Base-by-base conservation (phyloP, 305 asterid genomes). In the Fraxinus angustifolia region DNA sequence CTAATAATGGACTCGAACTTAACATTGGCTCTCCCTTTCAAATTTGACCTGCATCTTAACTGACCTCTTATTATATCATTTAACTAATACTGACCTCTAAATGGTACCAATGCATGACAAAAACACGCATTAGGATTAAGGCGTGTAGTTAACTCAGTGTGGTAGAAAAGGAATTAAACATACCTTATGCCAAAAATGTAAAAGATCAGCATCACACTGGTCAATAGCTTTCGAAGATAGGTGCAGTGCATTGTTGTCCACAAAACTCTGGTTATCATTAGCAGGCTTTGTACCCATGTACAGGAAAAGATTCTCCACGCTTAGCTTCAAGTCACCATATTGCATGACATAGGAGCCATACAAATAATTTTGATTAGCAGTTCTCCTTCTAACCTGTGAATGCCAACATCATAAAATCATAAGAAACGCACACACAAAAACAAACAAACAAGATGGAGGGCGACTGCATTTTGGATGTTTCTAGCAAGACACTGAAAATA, bases 171-270 rank as follows among this genome's bases (percentile, higher is more conserved):
- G 38, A 73, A 33, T n/a, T 50, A 21, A 6, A 11, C 50, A 65
- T 84, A 94, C 99, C 98, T 96, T 92, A 82, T 93, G 91, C 98
- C 99, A 93, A 81, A 92, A 94, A 82, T 94, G 97, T 78, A 96
- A 67, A 34, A 94, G 93, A 92, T 96, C 98, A 72, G 99, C 98
- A 84, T 96, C 99, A 0, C 98, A 96, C 83, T 96, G 98, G 83
- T 91, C 91, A 75, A 96, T 91, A 76, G 86, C 89, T 83, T 84
- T 87, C 67, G 90, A 84, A 78, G 97, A 73, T 82, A 85, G 88
- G 23, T 42, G 65, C 48, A 90, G 84, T 68, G 93, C 87, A 80
- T 94, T 89, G 30, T 87, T 91, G 42, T 86, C 91, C 67, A 75
- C 81, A 40, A 79, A 93, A 74, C 97, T 89, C 35, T 14, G 80